Conservation (phyloP, 345 rosid species). For the Sonneratia caseolaris region DNA sequence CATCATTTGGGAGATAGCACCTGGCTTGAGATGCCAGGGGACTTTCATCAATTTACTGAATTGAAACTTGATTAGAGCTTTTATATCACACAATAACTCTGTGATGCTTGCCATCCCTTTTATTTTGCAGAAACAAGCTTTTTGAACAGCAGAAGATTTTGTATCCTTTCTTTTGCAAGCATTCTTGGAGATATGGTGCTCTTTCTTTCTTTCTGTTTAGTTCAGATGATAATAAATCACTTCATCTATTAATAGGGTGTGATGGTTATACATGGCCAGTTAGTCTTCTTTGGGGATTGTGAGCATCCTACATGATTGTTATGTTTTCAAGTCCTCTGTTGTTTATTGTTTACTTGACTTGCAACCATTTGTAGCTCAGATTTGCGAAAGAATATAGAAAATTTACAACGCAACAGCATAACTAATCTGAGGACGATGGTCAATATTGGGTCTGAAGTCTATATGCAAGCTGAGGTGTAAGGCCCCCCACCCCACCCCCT, state of each 20-base stretch:
- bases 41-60: not conserved
- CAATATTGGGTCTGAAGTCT: slow-evolving; percentile 93
- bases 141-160: slow-evolving; percentile 68
- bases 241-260: not conserved
- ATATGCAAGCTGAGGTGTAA: slow-evolving; percentile 92
- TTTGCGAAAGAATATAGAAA: slow-evolving; percentile 61
- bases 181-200: not conserved
- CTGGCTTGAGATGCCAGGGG: not conserved
- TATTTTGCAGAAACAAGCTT: slow-evolving; percentile 71
- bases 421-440: slow-evolving; percentile 83
- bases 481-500: slow-evolving; percentile 15
- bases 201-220: not conserved
- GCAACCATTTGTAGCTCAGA: slow-evolving; percentile 46
- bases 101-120: not conserved
- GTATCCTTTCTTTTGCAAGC: slow-evolving; percentile 49
- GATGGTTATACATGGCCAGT: not conserved
- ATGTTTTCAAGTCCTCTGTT: not conserved
- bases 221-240: not conserved
- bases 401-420: slow-evolving; percentile 61
- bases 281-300: not conserved
- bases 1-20: not conserved
- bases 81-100: not conserved
- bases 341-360: slow-evolving; percentile 15
- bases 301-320: not conserved
- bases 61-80: not conserved